Evolutionary conservation across 2,329 filamentous ascomycete genomes (phyloP), one percentile per base, ranked within the genome.

Genomic region (Pseudocercospora cruenta): DNA sequence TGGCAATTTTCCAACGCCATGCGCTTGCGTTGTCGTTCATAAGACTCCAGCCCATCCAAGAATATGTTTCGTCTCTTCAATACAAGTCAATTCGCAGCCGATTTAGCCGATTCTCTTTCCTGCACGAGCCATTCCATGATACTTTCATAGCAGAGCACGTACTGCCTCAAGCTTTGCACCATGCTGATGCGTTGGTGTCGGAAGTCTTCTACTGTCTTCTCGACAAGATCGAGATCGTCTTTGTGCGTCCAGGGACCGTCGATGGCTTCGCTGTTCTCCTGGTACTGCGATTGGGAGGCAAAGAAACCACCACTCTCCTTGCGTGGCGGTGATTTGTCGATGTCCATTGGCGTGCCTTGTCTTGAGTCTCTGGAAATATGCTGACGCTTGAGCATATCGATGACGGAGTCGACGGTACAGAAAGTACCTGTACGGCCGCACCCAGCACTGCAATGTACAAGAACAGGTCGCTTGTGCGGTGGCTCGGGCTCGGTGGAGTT

Each of bases 371-470:
- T 77, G 21, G 68, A 69, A 6, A 70, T 53, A 16, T 82, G 86
- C 78, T 97, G 93, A n/a, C 92, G 88, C 81, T 97, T 97, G 67
- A 99, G 82, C 91, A 97, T 96, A 79, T 97, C 94, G 64, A 98
- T 90, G 8, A 98, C 95, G 45, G 91, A 94, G 77, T 98, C 95
- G 16, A 98, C 93, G 0, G 95, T 96, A 78, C 95, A 98, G 76
- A 98, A 99, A 0, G 95, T 94, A 3, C 95, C 95, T 0, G 95
- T 99, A 14, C 95, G 90, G 0, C 95, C 95, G 79, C 95, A 99
- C 0, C 95, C 95, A 3, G 95, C 95, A 62, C 93, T 96, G 80
- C 95, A 99, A 78, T 99, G 95, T 0, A 99, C 94, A 22, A 99
- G 79, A 72, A 97, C 88, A 7, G 94, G 94, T 31, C 92, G 85